A percentile compares a stretch with the other conserved stretches of the same genome.
These are phyloP conservation scores for Nicotiana tabacum DNA, from an alignment of 257 asterid genomes.

Conservation along the genomic window DNA sequence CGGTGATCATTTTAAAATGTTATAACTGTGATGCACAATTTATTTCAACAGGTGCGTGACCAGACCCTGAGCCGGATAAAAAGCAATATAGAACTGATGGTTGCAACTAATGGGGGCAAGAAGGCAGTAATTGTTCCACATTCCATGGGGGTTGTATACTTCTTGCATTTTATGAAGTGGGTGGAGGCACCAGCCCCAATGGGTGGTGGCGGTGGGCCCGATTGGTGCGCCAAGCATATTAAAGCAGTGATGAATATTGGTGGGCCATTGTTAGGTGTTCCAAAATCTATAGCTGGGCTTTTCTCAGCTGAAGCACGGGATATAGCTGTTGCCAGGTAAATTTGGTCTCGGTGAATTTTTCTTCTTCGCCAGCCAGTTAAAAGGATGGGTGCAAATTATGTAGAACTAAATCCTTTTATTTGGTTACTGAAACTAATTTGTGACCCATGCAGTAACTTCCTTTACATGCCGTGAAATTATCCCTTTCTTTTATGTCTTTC, in stretches of 20 bases:
- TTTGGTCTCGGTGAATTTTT: background rate
- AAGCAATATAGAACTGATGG: slow-evolving; percentile 78
- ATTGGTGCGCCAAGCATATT: slow-evolving; percentile 88
- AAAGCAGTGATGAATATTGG: slow-evolving; percentile 89
- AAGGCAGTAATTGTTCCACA: slow-evolving; percentile 87
- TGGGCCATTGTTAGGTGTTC: slow-evolving; percentile 78
- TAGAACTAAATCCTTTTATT: background rate
- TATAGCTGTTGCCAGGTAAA: slow-evolving; percentile 70
- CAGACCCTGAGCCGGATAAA: slow-evolving; percentile 68
- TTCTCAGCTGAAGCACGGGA: slow-evolving; percentile 82
- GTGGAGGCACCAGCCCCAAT: slow-evolving; percentile 86
- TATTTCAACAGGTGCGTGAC: slow-evolving; percentile 63
- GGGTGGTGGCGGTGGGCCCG: slow-evolving; percentile 94
- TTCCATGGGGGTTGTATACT: slow-evolving; percentile 87
- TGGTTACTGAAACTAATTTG: background rate
- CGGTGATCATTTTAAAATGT: background rate
- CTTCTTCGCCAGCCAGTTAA: background rate
- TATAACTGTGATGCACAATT: background rate
- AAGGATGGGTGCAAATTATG: background rate
- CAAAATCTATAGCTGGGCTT: slow-evolving; percentile 77
- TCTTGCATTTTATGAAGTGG: slow-evolving; percentile 94
- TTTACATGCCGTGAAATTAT: slow-evolving; percentile 2
- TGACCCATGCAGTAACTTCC: background rate
- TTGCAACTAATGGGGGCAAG: slow-evolving; percentile 76
- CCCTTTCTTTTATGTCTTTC: background rate